These are phyloP conservation scores for Penstemon newberryi DNA, from an alignment of 257 asterid genomes.

Conservation along the genomic window DNA sequence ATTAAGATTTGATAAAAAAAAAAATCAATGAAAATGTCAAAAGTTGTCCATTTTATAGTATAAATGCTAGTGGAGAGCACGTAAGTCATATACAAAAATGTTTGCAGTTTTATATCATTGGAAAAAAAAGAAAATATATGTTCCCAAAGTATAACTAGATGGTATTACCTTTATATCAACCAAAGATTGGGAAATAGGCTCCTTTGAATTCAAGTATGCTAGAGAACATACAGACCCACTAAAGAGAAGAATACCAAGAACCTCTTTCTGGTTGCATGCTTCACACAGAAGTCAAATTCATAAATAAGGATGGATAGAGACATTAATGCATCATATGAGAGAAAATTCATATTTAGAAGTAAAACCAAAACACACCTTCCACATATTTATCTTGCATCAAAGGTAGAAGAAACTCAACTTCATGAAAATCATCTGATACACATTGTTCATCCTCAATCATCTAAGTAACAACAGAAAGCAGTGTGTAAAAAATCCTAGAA, in stretches of 20 bases:
- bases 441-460: constrained; percentile 62
- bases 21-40: neutral
- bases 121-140: constrained; percentile 1
- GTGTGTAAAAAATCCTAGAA: constrained; percentile 11
- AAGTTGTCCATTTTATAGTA: neutral
- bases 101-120: constrained; percentile 3
- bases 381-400: constrained; percentile 61
- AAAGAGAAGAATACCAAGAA: constrained; percentile 66
- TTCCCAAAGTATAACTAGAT: constrained; percentile 23
- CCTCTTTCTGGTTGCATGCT: constrained; percentile 66
- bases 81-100: constrained; percentile 1
- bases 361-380: constrained; percentile 58
- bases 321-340: constrained; percentile 8
- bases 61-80: constrained; percentile 16
- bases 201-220: constrained; percentile 74
- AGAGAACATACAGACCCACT: constrained; percentile 74
- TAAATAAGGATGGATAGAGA: constrained; percentile 3
- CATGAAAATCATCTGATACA: constrained; percentile 59
- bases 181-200: constrained; percentile 76
- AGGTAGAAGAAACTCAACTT: constrained; percentile 89
- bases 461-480: constrained; percentile 39
- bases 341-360: constrained; percentile 13
- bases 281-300: constrained; percentile 33
- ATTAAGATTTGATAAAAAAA: neutral
- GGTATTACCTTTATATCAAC: constrained; percentile 76